phyloP scores from a whole-genome alignment of 306 rosid genomes.

The Glycine latifolia region DNA sequence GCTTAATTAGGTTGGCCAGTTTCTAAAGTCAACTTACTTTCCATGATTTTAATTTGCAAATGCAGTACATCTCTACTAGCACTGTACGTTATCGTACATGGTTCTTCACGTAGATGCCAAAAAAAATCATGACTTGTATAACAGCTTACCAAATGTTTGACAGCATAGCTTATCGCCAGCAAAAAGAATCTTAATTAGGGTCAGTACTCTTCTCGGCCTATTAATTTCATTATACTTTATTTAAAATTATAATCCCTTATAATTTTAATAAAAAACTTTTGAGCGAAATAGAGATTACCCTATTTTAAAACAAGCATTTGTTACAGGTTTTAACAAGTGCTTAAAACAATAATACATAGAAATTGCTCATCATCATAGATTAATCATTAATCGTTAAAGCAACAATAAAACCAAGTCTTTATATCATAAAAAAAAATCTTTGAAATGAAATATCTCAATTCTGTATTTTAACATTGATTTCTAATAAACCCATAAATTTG shows the following conservation, averaged over 20 bases:
- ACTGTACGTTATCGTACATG: background rate
- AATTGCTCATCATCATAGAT: background rate
- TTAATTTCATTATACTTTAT: background rate
- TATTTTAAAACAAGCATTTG: background rate
- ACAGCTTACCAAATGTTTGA: background rate
- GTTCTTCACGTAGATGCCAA: background rate
- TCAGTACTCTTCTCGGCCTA: background rate
- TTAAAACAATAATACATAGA: background rate
- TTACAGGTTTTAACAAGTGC: background rate
- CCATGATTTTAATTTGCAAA: constrained; percentile 16
- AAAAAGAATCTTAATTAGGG: background rate
- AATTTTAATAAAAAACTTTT: background rate
- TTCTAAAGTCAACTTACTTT: background rate
- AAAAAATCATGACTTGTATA: background rate
- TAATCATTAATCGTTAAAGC: background rate
- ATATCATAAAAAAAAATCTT: background rate
- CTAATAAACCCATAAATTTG: too few relatives aligned
- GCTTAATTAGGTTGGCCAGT: background rate
- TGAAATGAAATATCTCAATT: background rate
- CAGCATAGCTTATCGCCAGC: background rate
- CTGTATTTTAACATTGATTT: too few relatives aligned
- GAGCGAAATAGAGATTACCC: background rate
- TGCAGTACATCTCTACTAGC: background rate
- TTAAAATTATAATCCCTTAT: background rate
- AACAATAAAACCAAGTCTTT: background rate